Conservation (phyloP, 2,329 filamentous ascomycete genomes). For the Nothophoma quercina region DNA sequence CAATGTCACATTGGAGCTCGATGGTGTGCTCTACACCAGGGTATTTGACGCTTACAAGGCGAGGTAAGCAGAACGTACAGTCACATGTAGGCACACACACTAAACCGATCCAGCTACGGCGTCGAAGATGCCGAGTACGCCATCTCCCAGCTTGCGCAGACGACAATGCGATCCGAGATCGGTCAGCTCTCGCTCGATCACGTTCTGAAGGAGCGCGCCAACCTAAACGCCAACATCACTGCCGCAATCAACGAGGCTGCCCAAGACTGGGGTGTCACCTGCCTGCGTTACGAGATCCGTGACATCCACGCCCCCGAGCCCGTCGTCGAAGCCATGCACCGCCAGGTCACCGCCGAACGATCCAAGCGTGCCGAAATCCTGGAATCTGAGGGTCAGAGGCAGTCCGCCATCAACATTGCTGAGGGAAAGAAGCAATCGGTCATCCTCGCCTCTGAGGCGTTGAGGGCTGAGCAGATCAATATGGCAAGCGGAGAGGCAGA, state of each 20-base stretch:
- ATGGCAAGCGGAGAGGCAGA: conserved; percentile 90
- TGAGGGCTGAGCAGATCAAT: conserved; percentile 92
- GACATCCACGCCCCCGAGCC: conserved; percentile 95
- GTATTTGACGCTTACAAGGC: conserved; percentile 99
- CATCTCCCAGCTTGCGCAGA: conserved; percentile 96
- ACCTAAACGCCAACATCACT: conserved; percentile 98
- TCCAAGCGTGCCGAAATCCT: conserved; percentile 98
- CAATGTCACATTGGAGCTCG: conserved; percentile 95
- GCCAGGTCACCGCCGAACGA: conserved; percentile 95
- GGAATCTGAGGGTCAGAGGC: conserved; percentile 94
- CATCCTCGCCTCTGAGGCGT: conserved; percentile 91
- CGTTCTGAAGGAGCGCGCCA: conserved; percentile 94
- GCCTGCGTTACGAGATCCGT: conserved; percentile 95
- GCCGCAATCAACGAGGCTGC: conserved; percentile 98
- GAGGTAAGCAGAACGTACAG: conserved; percentile 63
- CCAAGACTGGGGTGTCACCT: conserved; percentile 95
- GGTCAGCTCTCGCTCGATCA: conserved; percentile 96
- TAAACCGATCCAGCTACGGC: conserved; percentile 73
- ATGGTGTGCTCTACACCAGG: conserved; percentile 93
- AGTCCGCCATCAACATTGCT: conserved; percentile 98
- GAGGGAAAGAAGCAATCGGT: conserved; percentile 97
- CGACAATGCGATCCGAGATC: conserved; percentile 98
- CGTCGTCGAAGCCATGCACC: conserved; percentile 97
- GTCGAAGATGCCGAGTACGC: conserved; percentile 99
- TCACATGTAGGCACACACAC: not conserved